These are phyloP conservation scores for Capsella bursapastoris DNA, from an alignment of 345 rosid species.

Conservation along the genomic window DNA sequence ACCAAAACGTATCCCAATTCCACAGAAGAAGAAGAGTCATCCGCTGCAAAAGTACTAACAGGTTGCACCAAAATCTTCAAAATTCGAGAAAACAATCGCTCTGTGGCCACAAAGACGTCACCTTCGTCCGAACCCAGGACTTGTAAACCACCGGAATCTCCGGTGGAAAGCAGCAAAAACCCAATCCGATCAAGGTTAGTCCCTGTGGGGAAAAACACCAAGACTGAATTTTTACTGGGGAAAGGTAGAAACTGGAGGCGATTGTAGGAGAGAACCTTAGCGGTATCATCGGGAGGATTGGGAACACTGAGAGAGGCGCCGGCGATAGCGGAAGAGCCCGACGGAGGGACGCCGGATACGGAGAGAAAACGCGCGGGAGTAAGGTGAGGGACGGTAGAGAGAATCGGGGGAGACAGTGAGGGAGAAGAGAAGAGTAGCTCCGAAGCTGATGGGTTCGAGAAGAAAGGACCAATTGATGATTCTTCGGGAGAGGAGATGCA, in stretches of 20 bases:
- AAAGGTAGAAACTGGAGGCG: constrained; percentile 61
- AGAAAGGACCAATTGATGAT: constrained; percentile 40
- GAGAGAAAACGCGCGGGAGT: constrained; percentile 59
- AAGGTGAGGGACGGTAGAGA: constrained; percentile 53
- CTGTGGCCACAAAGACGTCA: constrained; percentile 46
- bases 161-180: constrained; percentile 50
- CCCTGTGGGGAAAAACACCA: constrained; percentile 70
- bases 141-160: constrained; percentile 37
- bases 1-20: constrained; percentile 63
- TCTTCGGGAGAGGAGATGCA: constrained; percentile 23
- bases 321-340: constrained; percentile 48
- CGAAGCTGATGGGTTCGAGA: constrained; percentile 45
- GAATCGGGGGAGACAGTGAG: constrained; percentile 48
- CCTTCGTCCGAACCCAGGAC: constrained; percentile 45
- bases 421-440: constrained; percentile 53
- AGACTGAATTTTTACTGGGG: constrained; percentile 35
- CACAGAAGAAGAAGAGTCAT: constrained; percentile 22
- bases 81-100: constrained; percentile 48
- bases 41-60: constrained; percentile 30
- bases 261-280: constrained; percentile 47
- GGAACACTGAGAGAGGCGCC: constrained; percentile 39
- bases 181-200: constrained; percentile 68
- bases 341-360: constrained; percentile 49
- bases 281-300: constrained; percentile 21
- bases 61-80: constrained; percentile 58